Evolutionary conservation across 345 rosid genomes (phyloP).

Genomic region (Sisymbrium altissimum): DNA sequence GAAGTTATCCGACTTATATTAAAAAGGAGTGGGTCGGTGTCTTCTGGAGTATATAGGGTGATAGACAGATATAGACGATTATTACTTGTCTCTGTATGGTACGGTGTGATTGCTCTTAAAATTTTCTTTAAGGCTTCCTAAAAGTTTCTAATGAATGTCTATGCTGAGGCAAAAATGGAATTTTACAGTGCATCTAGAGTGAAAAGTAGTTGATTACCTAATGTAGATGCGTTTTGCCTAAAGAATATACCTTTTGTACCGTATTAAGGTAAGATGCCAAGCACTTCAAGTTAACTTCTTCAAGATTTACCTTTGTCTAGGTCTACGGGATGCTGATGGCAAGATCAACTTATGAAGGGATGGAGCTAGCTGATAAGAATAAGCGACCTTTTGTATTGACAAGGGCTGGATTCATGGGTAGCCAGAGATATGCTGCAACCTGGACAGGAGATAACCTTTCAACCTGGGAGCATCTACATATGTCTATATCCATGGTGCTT

Average conservation of each 20-base stretch:
- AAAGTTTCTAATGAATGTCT: not conserved
- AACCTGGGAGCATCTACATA: constrained; percentile 87
- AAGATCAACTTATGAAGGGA: constrained; percentile 85
- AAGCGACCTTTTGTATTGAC: constrained; percentile 93
- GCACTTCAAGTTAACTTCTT: constrained; percentile 1
- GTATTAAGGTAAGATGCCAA: not conserved
- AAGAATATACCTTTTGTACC: not conserved
- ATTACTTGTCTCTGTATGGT: not conserved
- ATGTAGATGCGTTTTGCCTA: not conserved
- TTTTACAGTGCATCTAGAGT: not conserved
- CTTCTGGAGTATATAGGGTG: not conserved
- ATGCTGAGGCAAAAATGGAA: not conserved
- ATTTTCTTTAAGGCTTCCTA: not conserved
- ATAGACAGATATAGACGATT: not conserved
- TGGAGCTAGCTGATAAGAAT: constrained; percentile 61
- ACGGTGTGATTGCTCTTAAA: not conserved
- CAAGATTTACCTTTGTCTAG: constrained; percentile 34
- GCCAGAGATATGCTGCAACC: constrained; percentile 87
- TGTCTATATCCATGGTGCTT: constrained; percentile 92
- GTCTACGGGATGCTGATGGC: constrained; percentile 94
- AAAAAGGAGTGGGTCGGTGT: not conserved
- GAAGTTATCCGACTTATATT: not conserved
- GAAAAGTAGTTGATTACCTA: not conserved
- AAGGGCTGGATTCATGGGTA: constrained; percentile 91
- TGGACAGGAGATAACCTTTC: constrained; percentile 98